Evolutionary conservation across 495 filamentous ascomycete genomes (phyloP), one percentile per base, ranked within the genome.

Genomic region (Lasiosphaeria miniovina): DNA sequence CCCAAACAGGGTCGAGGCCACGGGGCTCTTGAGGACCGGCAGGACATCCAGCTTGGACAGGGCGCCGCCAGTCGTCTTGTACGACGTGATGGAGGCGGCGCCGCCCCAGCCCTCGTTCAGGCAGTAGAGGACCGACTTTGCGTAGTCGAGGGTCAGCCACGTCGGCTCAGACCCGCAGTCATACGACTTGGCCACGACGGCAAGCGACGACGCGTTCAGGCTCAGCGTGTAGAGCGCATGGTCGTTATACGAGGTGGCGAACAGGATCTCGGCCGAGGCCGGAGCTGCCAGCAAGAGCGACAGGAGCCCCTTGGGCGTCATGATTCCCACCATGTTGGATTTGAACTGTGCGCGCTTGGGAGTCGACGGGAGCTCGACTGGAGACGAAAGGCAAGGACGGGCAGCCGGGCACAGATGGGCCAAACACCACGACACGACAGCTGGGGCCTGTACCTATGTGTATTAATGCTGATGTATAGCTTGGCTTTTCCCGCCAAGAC

Each of bases 221-320:
- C 74, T 61, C 38, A 89, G 74, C 7, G 80, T 76, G 55, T 82
- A 82, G 64, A 89, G 71, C 41, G 75, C 75, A 14, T 64, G 61
- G 48, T 84, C 84, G 59, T 74, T 76, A 76, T 88, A 88, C 53
- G 84, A 84, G 17, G 82, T 79, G 53, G 80, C 83, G 72, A 80
- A 87, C 66, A 88, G 76, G 61, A 71, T 77, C 51, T 67, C 71
- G 51, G 74, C 69, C 41, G 69, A 66, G 52, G 68, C 70, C 52
- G 71, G 66, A 57, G 64, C 55, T 48, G 65, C 69, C 59, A 75
- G 63, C 54, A 68, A 60, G 49, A 70, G 59, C 57, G 69, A 62
- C 61, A 74, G 56, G 35, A 58, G 58, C 15, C 43, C 43, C 34
- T 24, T 24, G 24, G 24, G 24, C 24, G 24, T 24, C 24, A 24